Evolutionary conservation across 441 rosid species (phyloP).

Genomic region (Raphanus hybrid): DNA sequence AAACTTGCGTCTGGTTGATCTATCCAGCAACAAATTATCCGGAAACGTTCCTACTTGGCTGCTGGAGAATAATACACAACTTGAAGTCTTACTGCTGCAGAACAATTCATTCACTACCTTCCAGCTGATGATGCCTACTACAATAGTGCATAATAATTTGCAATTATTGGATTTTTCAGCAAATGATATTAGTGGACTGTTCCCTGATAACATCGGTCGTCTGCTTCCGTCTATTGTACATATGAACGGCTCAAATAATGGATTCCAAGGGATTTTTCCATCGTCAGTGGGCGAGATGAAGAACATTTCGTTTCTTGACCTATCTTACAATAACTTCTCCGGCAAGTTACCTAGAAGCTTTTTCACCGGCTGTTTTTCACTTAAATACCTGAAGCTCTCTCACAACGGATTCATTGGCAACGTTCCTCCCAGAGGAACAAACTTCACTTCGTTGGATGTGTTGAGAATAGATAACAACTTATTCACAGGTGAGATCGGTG

Average conservation of each 20-base stretch:
- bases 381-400: not conserved
- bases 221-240: not conserved
- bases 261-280: slow-evolving; percentile 19
- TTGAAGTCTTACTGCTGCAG: not conserved
- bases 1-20: slow-evolving; percentile 11
- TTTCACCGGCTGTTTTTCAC: not conserved
- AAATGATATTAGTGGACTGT: not conserved
- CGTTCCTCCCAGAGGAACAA: not conserved
- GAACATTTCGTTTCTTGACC: not conserved
- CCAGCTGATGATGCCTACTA: slow-evolving; percentile 12
- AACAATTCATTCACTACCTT: slow-evolving; percentile 20
- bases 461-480: slow-evolving; percentile 31
- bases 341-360: slow-evolving; percentile 25
- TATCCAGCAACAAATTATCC: slow-evolving; percentile 24
- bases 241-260: slow-evolving; percentile 1
- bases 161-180: slow-evolving; percentile 1
- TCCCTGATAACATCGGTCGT: not conserved
- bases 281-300: slow-evolving; percentile 34
- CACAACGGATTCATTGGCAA: slow-evolving; percentile 25
- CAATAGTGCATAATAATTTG: slow-evolving; percentile 1
- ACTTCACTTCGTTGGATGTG: not conserved
- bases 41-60: slow-evolving; percentile 21
- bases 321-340: slow-evolving; percentile 27
- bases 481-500: slow-evolving; percentile 29
- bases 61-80: slow-evolving; percentile 20